Evolutionary conservation across 139 green algal genomes (phyloP), one percentile per base, ranked within the genome.

Genomic region (Diplosphaera chodatii): DNA sequence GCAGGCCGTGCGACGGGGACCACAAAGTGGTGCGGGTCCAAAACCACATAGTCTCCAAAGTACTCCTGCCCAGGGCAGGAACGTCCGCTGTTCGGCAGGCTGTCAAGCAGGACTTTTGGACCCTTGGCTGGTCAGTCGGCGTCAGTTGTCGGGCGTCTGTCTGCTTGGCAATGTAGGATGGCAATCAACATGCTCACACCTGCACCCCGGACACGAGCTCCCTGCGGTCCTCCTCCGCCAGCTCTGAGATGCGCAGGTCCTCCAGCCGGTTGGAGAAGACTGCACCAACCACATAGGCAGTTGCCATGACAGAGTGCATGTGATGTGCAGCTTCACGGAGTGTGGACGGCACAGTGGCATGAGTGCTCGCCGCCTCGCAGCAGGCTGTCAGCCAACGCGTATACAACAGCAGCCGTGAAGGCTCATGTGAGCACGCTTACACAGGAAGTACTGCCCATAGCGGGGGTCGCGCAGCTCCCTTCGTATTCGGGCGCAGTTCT

Each of bases 221-320:
- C 65, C 84, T 71, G 3, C 74, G 37, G 74, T 99, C 95, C 28
- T 83, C 85, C 64, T 99, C 91, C 16, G 95, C 95, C 31, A 99
- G 82, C 64, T 98, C 94, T 74, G 96, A 92, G 56, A 99, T 74
- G n/a, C 89, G 80, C 75, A 91, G 90, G 73, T 93, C 88, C 59
- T 82, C 83, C 28, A 97, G 64, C 1, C 92, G 83, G 83, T 99
- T 98, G 55, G 87, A 91, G 80, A 98, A 96, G 71, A 90, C 88
- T 88, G 75, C 34, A 63, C 5, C 27, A 13, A 67, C 20, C 20
- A 23, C 27, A 22, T 27, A 3, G 63, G 63, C 34, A 67, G 27
- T 66, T 30, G 28, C n/a, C n/a, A n/a, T n/a, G n/a, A n/a, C n/a
- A n/a, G n/a, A n/a, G n/a, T n/a, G n/a, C n/a, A n/a, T n/a, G n/a